These are phyloP conservation scores for Metarhizium anisopliae DNA, from an alignment of 2,329 filamentous ascomycete species.

Conservation along the genomic window DNA sequence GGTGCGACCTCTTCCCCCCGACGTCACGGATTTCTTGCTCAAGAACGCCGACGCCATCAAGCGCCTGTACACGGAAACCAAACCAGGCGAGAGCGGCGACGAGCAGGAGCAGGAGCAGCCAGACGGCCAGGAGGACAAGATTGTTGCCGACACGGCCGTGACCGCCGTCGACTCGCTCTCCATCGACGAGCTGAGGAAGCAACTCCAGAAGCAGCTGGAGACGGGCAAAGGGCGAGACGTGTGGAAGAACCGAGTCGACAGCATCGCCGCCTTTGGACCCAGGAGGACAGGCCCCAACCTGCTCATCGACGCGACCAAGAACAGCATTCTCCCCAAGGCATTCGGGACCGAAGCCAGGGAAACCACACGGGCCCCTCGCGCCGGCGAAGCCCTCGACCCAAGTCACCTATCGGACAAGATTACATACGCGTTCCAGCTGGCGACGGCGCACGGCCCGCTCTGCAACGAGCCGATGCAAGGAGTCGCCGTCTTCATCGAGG, in stretches of 20 bases:
- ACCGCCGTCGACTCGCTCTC: slow-evolving; percentile 55
- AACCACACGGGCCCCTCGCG: slow-evolving; percentile 20
- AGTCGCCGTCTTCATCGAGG: slow-evolving; percentile 82
- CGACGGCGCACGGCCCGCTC: slow-evolving; percentile 78
- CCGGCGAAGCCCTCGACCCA: slow-evolving; percentile 44
- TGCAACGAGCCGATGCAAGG: slow-evolving; percentile 92
- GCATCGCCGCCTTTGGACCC: slow-evolving; percentile 86
- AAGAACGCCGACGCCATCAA: slow-evolving; percentile 77
- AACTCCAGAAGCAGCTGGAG: slow-evolving; percentile 61
- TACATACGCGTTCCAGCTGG: slow-evolving; percentile 86
- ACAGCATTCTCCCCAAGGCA: slow-evolving; percentile 63
- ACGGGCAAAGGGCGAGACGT: slow-evolving; percentile 61
- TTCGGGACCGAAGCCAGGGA: slow-evolving; percentile 36
- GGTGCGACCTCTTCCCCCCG: slow-evolving; percentile 67
- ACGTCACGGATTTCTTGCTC: slow-evolving; percentile 75
- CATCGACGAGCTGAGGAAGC: slow-evolving; percentile 64
- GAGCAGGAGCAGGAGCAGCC: slow-evolving; percentile 26
- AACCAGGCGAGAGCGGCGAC: slow-evolving; percentile 23
- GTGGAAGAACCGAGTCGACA: slow-evolving; percentile 70
- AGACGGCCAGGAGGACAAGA: slow-evolving; percentile 24
- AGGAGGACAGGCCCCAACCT: slow-evolving; percentile 79
- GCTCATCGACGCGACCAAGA: slow-evolving; percentile 72
- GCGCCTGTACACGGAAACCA: slow-evolving; percentile 63
- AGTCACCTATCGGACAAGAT: slow-evolving; percentile 83
- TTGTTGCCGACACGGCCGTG: slow-evolving; percentile 48